Base-by-base conservation (phyloP, 768 basidiomycete genomes). In the Lentinus brumalis region DNA sequence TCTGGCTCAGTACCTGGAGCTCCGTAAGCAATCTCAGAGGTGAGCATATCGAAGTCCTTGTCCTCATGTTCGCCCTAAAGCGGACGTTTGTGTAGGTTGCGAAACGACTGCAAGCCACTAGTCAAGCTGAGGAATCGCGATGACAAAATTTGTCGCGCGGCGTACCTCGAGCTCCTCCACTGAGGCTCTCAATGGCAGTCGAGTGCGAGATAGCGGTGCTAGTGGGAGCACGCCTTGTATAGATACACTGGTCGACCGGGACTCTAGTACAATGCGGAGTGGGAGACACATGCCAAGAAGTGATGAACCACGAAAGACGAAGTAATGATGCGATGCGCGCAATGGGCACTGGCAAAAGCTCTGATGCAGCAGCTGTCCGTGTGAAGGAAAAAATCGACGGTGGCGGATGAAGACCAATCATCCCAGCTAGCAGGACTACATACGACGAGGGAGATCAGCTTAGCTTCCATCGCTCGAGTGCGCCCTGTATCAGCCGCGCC, bases 391-490 rank as follows among this genome's bases (percentile, higher is more conserved):
- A 15, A 45, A 35, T 11, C 35, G 35, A 35, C 6, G 35, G 42
- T 15, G 21, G 15, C 14, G 4, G 18, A 51, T 11, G 32, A 51
- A 35, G 50, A 14, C 29, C 21, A 26, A 26, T 26, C 21, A 26
- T 26, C 21, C 21, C 21, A 26, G 21, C 21, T 26, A 26, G 21
- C 21, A 26, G 21, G 21, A 2, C 1, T 26, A 26, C 21, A 26
- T 30, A 51, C 12, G 16, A 30, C 29, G 31, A 15, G 7, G 14
- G 32, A 21, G 7, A 29, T 29, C 54, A 64, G 47, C 66, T 73
- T 55, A 91, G 83, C 60, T 83, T 86, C 91, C 91, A 93, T 67
- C 91, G 89, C 54, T 87, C 83, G 35, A 91, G 83, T 30, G 90
- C 86, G 41, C 86, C 84, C 69, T 86, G 84, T 40, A 92, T 84